Base-by-base conservation (phyloP, 2,329 filamentous ascomycete species). In the Bipolaris sorokiniana region DNA sequence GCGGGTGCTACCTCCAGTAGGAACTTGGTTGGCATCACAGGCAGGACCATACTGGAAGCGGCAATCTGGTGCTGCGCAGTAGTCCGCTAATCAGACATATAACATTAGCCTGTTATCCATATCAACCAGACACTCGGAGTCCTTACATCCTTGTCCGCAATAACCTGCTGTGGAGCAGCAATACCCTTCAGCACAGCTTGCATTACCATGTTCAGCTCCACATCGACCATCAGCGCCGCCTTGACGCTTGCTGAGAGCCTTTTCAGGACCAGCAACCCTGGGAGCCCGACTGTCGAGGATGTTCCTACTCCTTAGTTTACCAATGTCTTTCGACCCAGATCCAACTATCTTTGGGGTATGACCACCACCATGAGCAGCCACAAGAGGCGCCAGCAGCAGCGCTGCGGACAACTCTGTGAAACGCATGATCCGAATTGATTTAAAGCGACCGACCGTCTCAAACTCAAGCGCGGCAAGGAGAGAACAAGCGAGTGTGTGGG, bases 51-150 rank as follows among this genome's bases (percentile, higher is more conserved):
- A 88, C 60, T 83, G 76, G 62, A 87, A 83, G 66, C 83, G 82
- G 67, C 86, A 88, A 57, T 86, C 82, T 0, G 86, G 86, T 16
- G 85, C 82, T 15, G 77, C 76, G 72, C 86, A 88, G 70, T 86
- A 86, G 0, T 83, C 79, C 9, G 31, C 45, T 49, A 7, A 33
- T 44, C 13, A 18, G 18, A 28, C 13, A 18, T n/a, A 7, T 10
- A 31, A 6, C 3, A 28, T 57, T 33, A 57, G 50, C 34, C 7
- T 22, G 15, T 9, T 10, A 33, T n/a, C 46, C 2, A 31, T 13
- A 18, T 16, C 10, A 15, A 20, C 5, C 16, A 11, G 31, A 16
- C n/a, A 33, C 26, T 26, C 23, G 16, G 20, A 34, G 0, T 5
- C 1, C 38, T 38, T 56, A 61, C 58, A 18, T 86, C 70, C 42